Evolutionary conservation across 768 basidiomycete species (phyloP).

Genomic region (Sarcodon sp.): DNA sequence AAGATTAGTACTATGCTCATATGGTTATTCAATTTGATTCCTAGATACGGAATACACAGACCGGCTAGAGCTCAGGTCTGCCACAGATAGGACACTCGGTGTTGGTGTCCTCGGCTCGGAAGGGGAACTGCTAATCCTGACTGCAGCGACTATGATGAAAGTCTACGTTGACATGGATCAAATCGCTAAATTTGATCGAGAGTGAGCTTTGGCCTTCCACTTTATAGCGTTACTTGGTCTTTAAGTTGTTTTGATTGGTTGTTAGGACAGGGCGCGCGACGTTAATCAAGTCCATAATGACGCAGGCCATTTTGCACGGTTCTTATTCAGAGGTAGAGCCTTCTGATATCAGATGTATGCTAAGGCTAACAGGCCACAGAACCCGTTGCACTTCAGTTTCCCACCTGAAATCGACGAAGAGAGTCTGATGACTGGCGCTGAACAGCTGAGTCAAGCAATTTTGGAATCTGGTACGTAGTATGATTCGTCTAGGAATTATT

Average conservation of each 20-base stretch:
- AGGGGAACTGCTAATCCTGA: conserved; percentile 42
- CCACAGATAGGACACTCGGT: conserved; percentile 56
- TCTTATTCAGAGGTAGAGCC: conserved; percentile 42
- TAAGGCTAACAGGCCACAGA: conserved; percentile 22
- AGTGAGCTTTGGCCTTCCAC: conserved; percentile 29
- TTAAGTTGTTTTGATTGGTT: background rate
- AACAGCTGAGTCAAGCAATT: conserved; percentile 59
- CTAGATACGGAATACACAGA: conserved; percentile 61
- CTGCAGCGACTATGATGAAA: conserved; percentile 61
- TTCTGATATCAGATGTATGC: background rate
- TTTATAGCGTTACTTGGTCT: background rate
- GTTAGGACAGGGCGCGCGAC: conserved; percentile 50
- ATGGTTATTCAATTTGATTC: background rate
- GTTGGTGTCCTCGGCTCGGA: conserved; percentile 44
- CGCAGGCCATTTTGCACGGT: conserved; percentile 72
- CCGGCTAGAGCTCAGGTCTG: conserved; percentile 58
- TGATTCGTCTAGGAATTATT: background rate
- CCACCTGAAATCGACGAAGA: conserved; percentile 72
- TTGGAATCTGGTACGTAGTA: conserved; percentile 52
- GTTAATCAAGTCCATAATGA: conserved; percentile 69
- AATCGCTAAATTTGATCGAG: conserved; percentile 44
- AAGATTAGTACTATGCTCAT: background rate
- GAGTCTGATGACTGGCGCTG: conserved; percentile 67
- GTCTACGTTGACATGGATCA: conserved; percentile 47
- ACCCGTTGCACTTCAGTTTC: conserved; percentile 71